These are phyloP conservation scores for Tylopilus cervinicoccineus DNA, from an alignment of 768 basidiomycete species.

Conservation along the genomic window DNA sequence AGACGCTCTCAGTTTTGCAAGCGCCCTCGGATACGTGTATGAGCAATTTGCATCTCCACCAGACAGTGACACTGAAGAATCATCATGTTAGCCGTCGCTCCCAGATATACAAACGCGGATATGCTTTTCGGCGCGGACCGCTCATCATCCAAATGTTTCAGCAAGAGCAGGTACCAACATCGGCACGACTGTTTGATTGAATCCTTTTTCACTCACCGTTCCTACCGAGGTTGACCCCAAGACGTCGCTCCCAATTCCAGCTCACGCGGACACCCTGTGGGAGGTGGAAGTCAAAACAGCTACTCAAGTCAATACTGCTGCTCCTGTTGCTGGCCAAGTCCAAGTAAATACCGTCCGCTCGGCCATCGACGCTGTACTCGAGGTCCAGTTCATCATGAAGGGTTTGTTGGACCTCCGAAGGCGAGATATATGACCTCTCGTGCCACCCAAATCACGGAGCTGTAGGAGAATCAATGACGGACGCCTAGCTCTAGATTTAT, in stretches of 20 bases:
- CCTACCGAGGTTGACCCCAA: conserved; percentile 60
- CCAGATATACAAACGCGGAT: conserved; percentile 80
- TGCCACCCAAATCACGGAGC: background rate
- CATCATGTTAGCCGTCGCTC: conserved; percentile 49
- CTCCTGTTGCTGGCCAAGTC: conserved; percentile 23
- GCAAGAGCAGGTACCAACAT: conserved; percentile 64
- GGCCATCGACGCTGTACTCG: conserved; percentile 70
- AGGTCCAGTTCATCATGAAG: conserved; percentile 82
- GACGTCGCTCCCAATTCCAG: conserved; percentile 71
- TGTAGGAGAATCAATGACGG: background rate
- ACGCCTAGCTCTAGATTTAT: background rate
- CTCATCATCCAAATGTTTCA: conserved; percentile 81
- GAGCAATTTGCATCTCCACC: conserved; percentile 19
- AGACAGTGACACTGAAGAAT: conserved; percentile 1
- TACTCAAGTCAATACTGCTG: conserved; percentile 67
- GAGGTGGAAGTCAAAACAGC: conserved; percentile 87
- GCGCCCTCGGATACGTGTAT: conserved; percentile 73
- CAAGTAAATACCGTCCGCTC: conserved; percentile 71
- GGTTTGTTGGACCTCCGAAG: conserved; percentile 74
- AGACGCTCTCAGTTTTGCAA: conserved; percentile 77
- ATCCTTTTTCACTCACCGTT: conserved; percentile 6
- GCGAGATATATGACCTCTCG: conserved; percentile 51
- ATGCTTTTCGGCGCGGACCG: conserved; percentile 65
- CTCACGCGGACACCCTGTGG: conserved; percentile 80
- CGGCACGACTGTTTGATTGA: background rate